Percentiles rank a stretch among this genome's conserved stretches.
Evolutionary conservation across 169 alveolate genomes (phyloP).

Genomic region (Besnoitia besnoiti): DNA sequence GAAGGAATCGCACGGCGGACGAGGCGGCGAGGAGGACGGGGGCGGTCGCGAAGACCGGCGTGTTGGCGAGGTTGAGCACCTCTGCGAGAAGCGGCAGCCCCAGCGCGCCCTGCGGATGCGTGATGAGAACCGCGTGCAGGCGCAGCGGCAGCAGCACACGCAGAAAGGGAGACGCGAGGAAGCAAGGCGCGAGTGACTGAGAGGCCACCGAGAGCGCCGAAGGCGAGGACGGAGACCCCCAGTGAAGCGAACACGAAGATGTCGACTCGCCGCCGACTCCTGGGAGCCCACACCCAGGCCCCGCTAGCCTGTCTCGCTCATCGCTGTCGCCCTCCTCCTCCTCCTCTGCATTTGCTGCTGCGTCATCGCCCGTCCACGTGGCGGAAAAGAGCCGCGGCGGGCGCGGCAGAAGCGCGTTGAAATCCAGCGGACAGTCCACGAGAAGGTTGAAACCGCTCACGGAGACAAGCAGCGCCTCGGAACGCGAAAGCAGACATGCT

Average conservation of each 20-base stretch:
- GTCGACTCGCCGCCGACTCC: no score
- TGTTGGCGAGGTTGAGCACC: constrained; percentile 39
- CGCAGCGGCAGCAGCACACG: constrained; percentile 20
- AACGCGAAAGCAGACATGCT: not conserved
- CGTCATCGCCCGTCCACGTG: no score
- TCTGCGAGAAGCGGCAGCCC: constrained; percentile 54
- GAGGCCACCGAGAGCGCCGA: not conserved
- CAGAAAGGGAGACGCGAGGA: not conserved
- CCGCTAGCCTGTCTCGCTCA: no score
- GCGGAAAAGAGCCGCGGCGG: not conserved
- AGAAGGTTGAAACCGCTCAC: not conserved
- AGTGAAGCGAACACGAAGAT: no score
- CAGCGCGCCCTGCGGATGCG: constrained; percentile 54
- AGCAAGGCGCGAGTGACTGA: not conserved
- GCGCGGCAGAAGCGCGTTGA: not conserved
- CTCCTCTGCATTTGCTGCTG: no score
- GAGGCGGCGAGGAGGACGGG: constrained; percentile 44
- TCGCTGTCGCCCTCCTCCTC: no score
- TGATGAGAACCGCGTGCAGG: constrained; percentile 44
- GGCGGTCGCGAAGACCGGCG: constrained; percentile 49
- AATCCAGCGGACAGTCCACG: constrained; percentile 31
- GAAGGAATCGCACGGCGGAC: constrained; percentile 29
- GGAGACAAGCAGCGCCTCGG: constrained; percentile 11
- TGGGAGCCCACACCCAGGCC: no score
- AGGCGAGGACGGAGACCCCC: no score